Evolutionary conservation across 805 yeast genomes (phyloP), one percentile per base, ranked within the genome.

Genomic region (Yarrowia sp.): DNA sequence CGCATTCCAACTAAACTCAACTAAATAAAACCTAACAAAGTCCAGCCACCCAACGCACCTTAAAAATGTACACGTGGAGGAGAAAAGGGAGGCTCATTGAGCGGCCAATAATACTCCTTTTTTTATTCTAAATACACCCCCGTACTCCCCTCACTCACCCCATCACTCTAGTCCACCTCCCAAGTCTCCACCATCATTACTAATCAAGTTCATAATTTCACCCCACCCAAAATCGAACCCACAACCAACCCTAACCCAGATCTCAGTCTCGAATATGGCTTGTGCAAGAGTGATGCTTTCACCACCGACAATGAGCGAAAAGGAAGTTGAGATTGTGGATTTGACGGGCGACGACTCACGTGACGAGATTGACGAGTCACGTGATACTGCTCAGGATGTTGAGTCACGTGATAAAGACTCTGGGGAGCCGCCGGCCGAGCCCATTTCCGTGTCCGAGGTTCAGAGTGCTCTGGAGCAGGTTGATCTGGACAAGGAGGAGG

Each of bases 251-350:
- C 45, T 38, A 53, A 4, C 10, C 16, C 22, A 5, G 22, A 35
- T 32, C 22, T 32, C 12, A 19, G 56, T 15, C 38, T 14, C 8
- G 32, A 9, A 14, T 22, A 32, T 15, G 46, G 22, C 49, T 5
- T 22, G 12, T 12, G 14, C 11, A 19, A 9, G n/a, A 16, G 10
- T n/a, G 22, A 15, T 4, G 7, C 7, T 26, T 5, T 26, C 32
- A 40, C 9, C 16, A 53, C 11, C 19, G 32, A 26, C 32, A 26
- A 53, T 53, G 59, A 53, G 59, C 59, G 59, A 53, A 53, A 53
- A 53, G 59, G 59, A 53, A 38, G 58, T 53, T 53, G 43, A 32
- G 58, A 36, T 52, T 36, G 58, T 53, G 58, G 58, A 53, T 53
- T 36, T 53, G 59, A 40, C 59, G 19, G 45, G 19, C 8, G 59